Evolutionary conservation across 495 filamentous ascomycete species (phyloP), one percentile per base, ranked within the genome.

Genomic region (Parathielavia appendiculata): DNA sequence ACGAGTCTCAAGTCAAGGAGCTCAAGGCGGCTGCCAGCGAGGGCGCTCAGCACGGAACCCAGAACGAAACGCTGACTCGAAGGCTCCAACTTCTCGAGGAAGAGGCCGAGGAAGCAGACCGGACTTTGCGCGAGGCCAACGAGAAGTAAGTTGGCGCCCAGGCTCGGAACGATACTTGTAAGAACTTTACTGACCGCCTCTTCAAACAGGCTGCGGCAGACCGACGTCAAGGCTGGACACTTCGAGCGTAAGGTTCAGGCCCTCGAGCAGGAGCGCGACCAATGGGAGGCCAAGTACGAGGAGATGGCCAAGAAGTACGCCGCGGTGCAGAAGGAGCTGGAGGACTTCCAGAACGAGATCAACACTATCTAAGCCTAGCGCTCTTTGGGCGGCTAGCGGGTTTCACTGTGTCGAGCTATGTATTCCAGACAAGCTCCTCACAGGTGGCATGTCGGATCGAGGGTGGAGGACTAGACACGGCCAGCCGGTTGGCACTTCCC

Each of bases 241-340:
- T 96, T 91, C 77, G 95, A 97, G 78, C 95, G 95, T 80, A 97
- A 99, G 79, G 93, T 99, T 62, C 88, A 95, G 72, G 95, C 92
- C 64, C 85, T 99, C 62, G 93, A 99, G 75, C 75, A 80, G 57
- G 82, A 90, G 66, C 86, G 88, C 62, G 90, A 96, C 73, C 80
- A 89, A 72, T 96, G 91, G 91, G 95, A 97, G 80, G 67, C 76
- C 75, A 97, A 97, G 80, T 97, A 92, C 75, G 95, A 97, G 76
- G 93, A 97, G 71, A 91, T 93, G 84, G 69, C 83, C 60, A 87
- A 91, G 85, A 96, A 96, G 77, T 87, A 91, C 79, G 73, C 76
- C 58, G 70, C 74, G n/a, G 79, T 91, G 58, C 84, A 96, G 82
- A 91, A 91, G 81, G 92, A 97, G 69, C 78, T 97, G 54, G 88